phyloP scores from a whole-genome alignment of 2,329 filamentous ascomycete genomes.

The Fusarium paranaense region DNA sequence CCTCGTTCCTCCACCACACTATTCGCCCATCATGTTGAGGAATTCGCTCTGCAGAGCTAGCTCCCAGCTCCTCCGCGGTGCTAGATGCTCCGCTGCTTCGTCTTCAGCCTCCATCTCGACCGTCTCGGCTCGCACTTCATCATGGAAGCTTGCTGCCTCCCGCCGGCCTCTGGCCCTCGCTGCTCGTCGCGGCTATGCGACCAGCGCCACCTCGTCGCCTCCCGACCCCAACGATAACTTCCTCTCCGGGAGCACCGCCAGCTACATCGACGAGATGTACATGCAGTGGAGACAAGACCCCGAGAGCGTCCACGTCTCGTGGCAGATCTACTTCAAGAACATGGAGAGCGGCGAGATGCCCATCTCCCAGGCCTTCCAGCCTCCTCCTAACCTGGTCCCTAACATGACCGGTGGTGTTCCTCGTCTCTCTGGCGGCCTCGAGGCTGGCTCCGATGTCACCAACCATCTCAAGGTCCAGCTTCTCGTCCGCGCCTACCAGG shows the following conservation, averaged over 20 bases:
- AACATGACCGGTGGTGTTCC: slow-evolving; percentile 83
- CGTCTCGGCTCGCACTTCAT: slow-evolving; percentile 52
- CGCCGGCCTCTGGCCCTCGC: slow-evolving; percentile 63
- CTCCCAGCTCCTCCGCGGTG: slow-evolving; percentile 69
- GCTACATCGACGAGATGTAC: slow-evolving; percentile 99
- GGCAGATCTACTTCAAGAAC: slow-evolving; percentile 99
- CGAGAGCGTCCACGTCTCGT: slow-evolving; percentile 93
- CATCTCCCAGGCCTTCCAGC: slow-evolving; percentile 95
- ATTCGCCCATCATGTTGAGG: slow-evolving; percentile 73
- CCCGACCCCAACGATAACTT: slow-evolving; percentile 94
- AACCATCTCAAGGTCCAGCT: slow-evolving; percentile 99
- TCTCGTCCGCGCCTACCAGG: slow-evolving; percentile 96
- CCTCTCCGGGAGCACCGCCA: slow-evolving; percentile 94
- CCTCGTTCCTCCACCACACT: slow-evolving; percentile 28
- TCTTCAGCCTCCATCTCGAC: slow-evolving; percentile 58
- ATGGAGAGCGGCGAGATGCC: slow-evolving; percentile 99
- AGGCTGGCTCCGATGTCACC: slow-evolving; percentile 83
- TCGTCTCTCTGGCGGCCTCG: slow-evolving; percentile 75
- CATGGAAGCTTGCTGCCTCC: slow-evolving; percentile 58
- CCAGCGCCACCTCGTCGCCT: slow-evolving; percentile 62
- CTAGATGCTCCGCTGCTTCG: slow-evolving; percentile 59
- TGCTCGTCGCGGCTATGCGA: slow-evolving; percentile 65
- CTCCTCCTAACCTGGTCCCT: slow-evolving; percentile 91
- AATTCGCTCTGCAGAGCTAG: slow-evolving; percentile 74
- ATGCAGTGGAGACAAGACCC: slow-evolving; percentile 96